Evolutionary conservation across 1,284 basidiomycete species (phyloP), one percentile per base, ranked within the genome.

Genomic region (Mycosarcoma maydis): DNA sequence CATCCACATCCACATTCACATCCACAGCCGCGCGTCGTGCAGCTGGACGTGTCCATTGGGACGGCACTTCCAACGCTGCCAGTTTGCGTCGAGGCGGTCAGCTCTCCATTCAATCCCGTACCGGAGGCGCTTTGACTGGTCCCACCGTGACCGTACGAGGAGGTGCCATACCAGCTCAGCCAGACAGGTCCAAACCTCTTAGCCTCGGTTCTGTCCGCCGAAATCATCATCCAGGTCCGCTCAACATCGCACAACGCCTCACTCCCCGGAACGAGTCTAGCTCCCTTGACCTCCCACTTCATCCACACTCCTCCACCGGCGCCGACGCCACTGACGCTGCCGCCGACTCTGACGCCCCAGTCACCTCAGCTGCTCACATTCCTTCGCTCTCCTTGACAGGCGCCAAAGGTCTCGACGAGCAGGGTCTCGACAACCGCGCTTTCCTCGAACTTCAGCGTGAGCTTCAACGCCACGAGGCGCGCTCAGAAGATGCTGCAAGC

Each of bases 401-500:
- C 14, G 72, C 74, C 6, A 76, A 71, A 33, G 69, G 67, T 20
- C 72, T 78, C 36, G 77, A 78, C 30, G 75, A 77, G 30, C 73
- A 68, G 26, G 77, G 75, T 6, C 64, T 76, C 17, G 75, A 78
- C 57, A 70, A 73, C 17, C 56, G 65, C 9, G 77, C 77, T 23
- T 77, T 78, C 39, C 64, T 74, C 46, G 75, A 77, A 37, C 62
- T 78, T 3, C 73, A 73, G 45, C 60, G 68, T 10, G 75, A 78
- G 47, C 58, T 78, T 11, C 72, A 75, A 43, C 41, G 71, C 34
- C 73, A 76, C 45, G 73, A 77, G 49, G 62, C 66, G 11, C 49
- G 55, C 16, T 52, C 49, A 22, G 71, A 67, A n/a, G 64, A 64
- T 10, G 56, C 46, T 3, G 52, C 23, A 23, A 56, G 58, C 22